Base-by-base conservation (phyloP, 1,284 basidiomycete species). In the Trichosporon sp. region DNA sequence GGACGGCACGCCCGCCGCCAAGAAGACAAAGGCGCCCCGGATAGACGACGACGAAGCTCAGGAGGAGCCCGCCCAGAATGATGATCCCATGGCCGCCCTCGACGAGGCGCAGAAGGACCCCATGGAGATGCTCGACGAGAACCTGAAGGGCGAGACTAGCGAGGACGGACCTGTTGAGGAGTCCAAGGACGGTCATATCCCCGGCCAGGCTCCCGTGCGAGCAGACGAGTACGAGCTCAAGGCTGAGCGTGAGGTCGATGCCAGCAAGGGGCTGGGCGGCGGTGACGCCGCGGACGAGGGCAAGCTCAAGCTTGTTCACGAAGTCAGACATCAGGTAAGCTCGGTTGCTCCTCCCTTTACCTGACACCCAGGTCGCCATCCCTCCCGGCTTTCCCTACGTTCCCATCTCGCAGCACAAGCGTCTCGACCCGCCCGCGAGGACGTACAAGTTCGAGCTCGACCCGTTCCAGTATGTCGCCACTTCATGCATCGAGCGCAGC, bases 391-490 rank as follows among this genome's bases (percentile, higher is more conserved):
- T 95, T 83, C 90, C 91, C 76, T 99, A 99, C 84, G 84, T 92
- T 56, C 93, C 96, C 0, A 96, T 99, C 74, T 90, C 92, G 14
- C 88, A 93, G 80, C 96, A 99, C 84, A 88, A 93, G n/a, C 92
- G 96, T 32, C 91, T 92, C 37, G 88, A 91, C 69, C 95, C 96
- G 78, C 95, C 96, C 0, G 95, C 91, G 48, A 89, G 94, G 70
- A 90, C 91, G 80, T 99, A 98, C 87, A 94, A 94, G 74, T 99
- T 99, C 86, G 91, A 90, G 65, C 88, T 99, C 70, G 97, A 99
- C 86, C 97, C 97, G 26, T 99, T 99, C 87, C 97, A 99, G 83
- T 89, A 91, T 81, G 94, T 98, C 66, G 94, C 96, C 1, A 91
- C 98, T 16, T 89, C 92, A 75, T 96, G 94, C 68, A 99, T 99